Evolutionary conservation across 2,329 filamentous ascomycete species (phyloP).

Genomic region (Alternaria gaisen): DNA sequence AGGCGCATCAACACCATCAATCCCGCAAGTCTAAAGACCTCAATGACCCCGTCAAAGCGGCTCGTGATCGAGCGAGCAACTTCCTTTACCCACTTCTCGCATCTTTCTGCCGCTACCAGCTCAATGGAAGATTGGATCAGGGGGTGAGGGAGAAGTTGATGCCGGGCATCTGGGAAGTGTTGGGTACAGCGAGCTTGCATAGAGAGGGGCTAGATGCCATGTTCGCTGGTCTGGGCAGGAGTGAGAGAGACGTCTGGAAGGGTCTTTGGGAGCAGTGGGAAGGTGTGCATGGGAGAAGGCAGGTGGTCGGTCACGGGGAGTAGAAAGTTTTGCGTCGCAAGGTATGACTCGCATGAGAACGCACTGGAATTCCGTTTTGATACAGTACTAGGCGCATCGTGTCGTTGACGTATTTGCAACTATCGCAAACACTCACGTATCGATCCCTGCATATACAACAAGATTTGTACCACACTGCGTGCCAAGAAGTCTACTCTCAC

Average conservation of each 20-base stretch:
- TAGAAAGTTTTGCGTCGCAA: background rate
- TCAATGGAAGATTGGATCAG: constrained; percentile 59
- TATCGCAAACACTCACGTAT: background rate
- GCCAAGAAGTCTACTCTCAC: constrained; percentile 1
- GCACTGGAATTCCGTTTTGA: background rate
- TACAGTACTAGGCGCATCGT: background rate
- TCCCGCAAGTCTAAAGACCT: constrained; percentile 52
- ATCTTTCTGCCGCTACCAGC: constrained; percentile 63
- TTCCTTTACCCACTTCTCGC: constrained; percentile 67
- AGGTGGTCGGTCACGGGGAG: constrained; percentile 18
- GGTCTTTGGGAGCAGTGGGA: constrained; percentile 50
- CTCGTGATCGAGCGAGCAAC: constrained; percentile 65
- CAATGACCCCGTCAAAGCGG: constrained; percentile 67
- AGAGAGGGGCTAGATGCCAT: constrained; percentile 46
- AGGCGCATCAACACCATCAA: constrained; percentile 45
- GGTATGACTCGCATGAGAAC: background rate
- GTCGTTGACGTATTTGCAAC: background rate
- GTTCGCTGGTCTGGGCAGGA: constrained; percentile 48
- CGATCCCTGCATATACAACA: background rate
- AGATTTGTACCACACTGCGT: background rate
- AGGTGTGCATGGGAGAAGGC: constrained; percentile 34
- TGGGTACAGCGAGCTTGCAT: constrained; percentile 44
- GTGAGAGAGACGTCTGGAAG: constrained; percentile 49
- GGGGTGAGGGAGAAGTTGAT: constrained; percentile 66
- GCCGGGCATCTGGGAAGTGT: constrained; percentile 59